Percentiles rank a stretch among this genome's conserved stretches.
These are phyloP conservation scores for Leptographium galeiforme DNA, from an alignment of 2,329 filamentous ascomycete species.

Conservation along the genomic window DNA sequence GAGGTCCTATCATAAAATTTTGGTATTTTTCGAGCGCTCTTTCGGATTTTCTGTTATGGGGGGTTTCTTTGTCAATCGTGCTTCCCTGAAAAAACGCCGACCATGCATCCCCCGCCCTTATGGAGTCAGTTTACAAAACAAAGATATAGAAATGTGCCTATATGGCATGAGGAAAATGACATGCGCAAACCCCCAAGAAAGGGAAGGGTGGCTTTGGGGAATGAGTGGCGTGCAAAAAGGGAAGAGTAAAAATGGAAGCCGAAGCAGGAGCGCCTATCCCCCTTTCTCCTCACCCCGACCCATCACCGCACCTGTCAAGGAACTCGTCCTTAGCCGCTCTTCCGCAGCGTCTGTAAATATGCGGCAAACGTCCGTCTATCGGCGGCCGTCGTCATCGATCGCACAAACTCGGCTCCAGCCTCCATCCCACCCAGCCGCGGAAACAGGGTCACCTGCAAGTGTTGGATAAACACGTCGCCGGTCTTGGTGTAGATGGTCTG, in stretches of 20 bases:
- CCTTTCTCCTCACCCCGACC: no score
- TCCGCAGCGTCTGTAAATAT: conserved; percentile 49
- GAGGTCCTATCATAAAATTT: no score
- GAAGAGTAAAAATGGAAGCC: not conserved
- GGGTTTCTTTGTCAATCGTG: not conserved
- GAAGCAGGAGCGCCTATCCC: not conserved
- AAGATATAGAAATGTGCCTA: not conserved
- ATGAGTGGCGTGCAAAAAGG: not conserved
- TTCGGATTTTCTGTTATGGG: not conserved
- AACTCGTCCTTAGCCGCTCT: conserved; percentile 16
- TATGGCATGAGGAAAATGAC: not conserved
- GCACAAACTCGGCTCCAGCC: conserved; percentile 45
- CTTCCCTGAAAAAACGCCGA: not conserved
- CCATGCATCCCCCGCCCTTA: not conserved
- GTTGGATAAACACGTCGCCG: conserved; percentile 63
- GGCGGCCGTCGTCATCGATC: conserved; percentile 41
- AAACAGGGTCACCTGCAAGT: conserved; percentile 52
- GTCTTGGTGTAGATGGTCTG: conserved; percentile 85
- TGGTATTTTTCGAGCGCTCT: not conserved
- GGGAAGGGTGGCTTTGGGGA: not conserved
- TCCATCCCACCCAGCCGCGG: conserved; percentile 44
- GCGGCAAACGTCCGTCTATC: conserved; percentile 49
- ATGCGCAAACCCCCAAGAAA: not conserved
- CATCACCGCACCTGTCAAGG: no score
- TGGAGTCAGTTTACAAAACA: not conserved